Base-by-base conservation (phyloP, 345 rosid genomes). In the Dipteronia dyeriana region DNA sequence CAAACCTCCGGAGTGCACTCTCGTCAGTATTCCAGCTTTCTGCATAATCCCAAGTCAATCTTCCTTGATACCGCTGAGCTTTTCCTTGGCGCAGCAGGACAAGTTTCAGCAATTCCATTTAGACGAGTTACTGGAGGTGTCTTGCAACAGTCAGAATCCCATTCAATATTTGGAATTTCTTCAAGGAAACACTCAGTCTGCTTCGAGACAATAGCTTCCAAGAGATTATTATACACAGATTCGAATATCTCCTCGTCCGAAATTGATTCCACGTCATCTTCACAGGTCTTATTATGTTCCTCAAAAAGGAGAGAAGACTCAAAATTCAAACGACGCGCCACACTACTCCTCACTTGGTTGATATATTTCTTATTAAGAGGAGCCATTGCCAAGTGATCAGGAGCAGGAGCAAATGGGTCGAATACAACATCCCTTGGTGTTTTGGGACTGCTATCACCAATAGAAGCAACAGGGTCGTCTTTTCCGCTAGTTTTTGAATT, bases 81-180 rank as follows among this genome's bases (percentile, higher is more conserved):
- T 81, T 88, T 88, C 80, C 85, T 31, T 14, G 94, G 94, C 78
- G 94, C 91, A 13, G 79, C 87, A 0, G 94, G 94, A 62, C 94
- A 90, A 66, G 88, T 87, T 67, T 84, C 88, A 22, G 87, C 86
- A 57, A 81, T 31, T 56, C 88, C 88, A 74, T 59, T 83, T 14
- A 79, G 68, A 16, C 71, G 79, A 68, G 85, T 84, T 20, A 66
- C 78, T 38, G 81, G 78, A 39, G 94, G 92, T 5, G 94, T 87
- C 81, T 47, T 78, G 56, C 88, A 87, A 75, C 39, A 76, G 54
- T 82, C 70, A 34, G 69, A 76, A 80, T 80, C 86, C 78, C 77
- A 45, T 64, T 84, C 77, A 14, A 65, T 9, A 7, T 72, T 68
- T 23, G 83, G 63, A 73, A 80, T 47, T 78, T 84, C 82, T 19